Evolutionary conservation across 331 rosid species (phyloP).

Genomic region (Cucumis variabilis): DNA sequence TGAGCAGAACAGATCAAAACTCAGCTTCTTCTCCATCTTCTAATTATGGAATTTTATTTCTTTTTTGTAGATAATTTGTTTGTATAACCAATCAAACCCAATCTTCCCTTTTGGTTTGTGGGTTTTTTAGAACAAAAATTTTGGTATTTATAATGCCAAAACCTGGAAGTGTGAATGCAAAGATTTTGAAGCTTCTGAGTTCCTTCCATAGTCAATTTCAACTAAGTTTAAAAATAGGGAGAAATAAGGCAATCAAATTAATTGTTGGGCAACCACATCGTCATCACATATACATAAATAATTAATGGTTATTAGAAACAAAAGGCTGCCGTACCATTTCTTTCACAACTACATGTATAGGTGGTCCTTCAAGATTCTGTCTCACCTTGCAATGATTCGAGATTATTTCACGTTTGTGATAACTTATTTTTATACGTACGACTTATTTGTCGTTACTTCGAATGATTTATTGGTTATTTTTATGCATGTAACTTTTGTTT

Average conservation of each 20-base stretch:
- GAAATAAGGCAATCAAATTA: not conserved
- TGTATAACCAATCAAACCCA: not conserved
- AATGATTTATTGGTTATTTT: too few species aligned
- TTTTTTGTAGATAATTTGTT: not conserved
- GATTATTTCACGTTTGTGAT: too few species aligned
- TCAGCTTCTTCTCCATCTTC: not conserved
- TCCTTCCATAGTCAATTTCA: not conserved
- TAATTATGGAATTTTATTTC: not conserved
- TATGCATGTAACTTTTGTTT: too few species aligned
- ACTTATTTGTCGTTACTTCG: too few species aligned
- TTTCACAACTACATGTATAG: too few species aligned
- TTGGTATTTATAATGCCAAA: not conserved
- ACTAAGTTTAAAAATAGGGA: not conserved
- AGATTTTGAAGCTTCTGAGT: constrained; percentile 2
- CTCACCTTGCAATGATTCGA: too few species aligned
- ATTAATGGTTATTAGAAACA: not conserved
- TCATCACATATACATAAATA: not conserved
- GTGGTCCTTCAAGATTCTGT: not conserved
- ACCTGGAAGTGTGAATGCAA: not conserved
- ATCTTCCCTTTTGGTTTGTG: not conserved
- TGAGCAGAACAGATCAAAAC: not conserved
- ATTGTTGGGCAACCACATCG: too few species aligned
- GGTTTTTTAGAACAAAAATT: not conserved
- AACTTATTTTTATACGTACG: too few species aligned
- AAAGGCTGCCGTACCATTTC: not conserved